Evolutionary conservation across 495 filamentous ascomycete genomes (phyloP), one percentile per base, ranked within the genome.

Genomic region (Aspergillus coremiiformis): DNA sequence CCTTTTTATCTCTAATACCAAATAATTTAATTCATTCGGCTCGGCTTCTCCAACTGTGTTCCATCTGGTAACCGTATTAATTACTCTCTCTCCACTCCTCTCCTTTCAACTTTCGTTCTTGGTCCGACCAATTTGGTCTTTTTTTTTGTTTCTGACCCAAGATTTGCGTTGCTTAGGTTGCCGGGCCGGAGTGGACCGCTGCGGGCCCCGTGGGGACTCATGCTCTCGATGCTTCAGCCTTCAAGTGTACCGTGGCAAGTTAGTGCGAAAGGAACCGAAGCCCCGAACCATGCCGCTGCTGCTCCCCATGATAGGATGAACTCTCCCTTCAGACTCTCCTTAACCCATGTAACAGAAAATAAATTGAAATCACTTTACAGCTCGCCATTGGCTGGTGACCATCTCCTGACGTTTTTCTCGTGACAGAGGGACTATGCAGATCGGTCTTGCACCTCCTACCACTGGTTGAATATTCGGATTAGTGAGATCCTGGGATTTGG

Each of bases 161-260:
- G 58, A 56, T 61, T 59, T 55, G 52, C 57, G 55, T 55, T 56
- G 56, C 57, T 59, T 61, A 61, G 61, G 48, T 44, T 61, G 56
- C 53, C 62, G 62, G 62, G 21, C 62, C 62, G 61, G 56, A 57
- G 55, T 64, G 61, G 58, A 59, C 55, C 58, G 56, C 58, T 29
- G 58, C 57, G 58, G 58, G 55, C 51, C 53, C 57, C 60, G 47
- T 63, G 57, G 55, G 61, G 61, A 56, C 55, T 50, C 51, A 62
- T 55, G 55, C 58, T 47, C 45, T 48, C 52, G 33, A 49, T 57
- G 53, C 58, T 51, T 32, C 20, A 19, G 26, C 14, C 21, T 30
- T 20, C 22, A 22, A 29, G 37, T 39, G 17, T 24, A 49, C 30
- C 47, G 17, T 39, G 30, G 30, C 37, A 44, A 23, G 33, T 37